These are phyloP conservation scores for Phytophthora constricta DNA, from an alignment of 352 stramenopile genomes.

Conservation along the genomic window DNA sequence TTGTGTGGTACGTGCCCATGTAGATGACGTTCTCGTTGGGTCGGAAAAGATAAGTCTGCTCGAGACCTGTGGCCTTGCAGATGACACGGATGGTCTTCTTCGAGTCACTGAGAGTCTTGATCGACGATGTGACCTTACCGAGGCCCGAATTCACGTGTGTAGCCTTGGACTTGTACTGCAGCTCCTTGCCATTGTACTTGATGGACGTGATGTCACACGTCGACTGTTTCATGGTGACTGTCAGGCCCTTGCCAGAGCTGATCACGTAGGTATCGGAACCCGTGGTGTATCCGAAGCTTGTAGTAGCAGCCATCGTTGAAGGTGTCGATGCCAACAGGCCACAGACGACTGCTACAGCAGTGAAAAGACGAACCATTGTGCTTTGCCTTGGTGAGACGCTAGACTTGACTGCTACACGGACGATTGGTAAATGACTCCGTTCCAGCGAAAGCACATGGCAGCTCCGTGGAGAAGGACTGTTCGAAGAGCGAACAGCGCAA, in stretches of 20 bases:
- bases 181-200: conserved; percentile 44
- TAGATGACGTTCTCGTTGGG: conserved; percentile 56
- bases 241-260: conserved; percentile 37
- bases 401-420: conserved; percentile 15
- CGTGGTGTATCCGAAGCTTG: conserved; percentile 42
- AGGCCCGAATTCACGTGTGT: conserved; percentile 57
- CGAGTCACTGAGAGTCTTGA: conserved; percentile 36
- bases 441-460: too few species aligned
- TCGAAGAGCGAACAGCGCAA: too few species aligned
- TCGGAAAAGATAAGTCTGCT: conserved; percentile 61
- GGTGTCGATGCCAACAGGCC: conserved; percentile 7
- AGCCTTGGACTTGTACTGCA: conserved; percentile 50
- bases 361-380: conserved; percentile 19
- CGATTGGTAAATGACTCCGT: conserved; percentile 11
- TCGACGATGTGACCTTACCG: conserved; percentile 36
- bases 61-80: conserved; percentile 39
- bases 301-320: conserved; percentile 24
- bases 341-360: neutral
- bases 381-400: neutral
- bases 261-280: conserved; percentile 48
- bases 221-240: conserved; percentile 47
- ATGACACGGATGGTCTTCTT: conserved; percentile 50
- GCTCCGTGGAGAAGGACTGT: too few species aligned
- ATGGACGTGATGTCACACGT: conserved; percentile 55
- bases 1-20: conserved; percentile 54